phyloP scores from a whole-genome alignment of 208 protist genomes.

The Wallacemonas collosoma region DNA sequence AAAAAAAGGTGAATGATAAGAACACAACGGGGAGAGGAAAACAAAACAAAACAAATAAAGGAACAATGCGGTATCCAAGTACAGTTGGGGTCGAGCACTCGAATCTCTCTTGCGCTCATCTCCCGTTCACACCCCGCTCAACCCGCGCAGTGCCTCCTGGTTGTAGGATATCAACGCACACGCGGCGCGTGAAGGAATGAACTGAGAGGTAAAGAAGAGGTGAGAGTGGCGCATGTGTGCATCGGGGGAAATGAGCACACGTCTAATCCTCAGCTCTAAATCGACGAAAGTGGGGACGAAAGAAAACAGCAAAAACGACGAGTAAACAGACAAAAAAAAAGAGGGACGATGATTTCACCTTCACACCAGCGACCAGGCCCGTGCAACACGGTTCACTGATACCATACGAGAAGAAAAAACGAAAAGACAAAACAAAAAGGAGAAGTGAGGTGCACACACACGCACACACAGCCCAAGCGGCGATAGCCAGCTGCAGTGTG shows the following conservation, averaged over 20 bases:
- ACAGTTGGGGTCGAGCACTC: not conserved
- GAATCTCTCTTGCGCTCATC: no score
- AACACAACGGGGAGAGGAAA: not conserved
- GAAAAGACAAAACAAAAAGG: not conserved
- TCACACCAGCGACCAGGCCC: not conserved
- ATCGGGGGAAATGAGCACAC: not conserved
- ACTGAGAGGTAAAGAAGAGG: not conserved
- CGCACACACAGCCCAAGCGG: no score
- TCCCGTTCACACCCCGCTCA: no score
- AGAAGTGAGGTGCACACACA: not conserved
- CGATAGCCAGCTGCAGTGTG: no score
- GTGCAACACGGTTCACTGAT: not conserved
- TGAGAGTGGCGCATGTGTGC: not conserved
- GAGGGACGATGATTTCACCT: constrained; percentile 4
- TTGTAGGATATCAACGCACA: no score
- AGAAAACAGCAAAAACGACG: constrained; percentile 1
- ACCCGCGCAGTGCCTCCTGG: no score
- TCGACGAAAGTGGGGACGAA: not conserved
- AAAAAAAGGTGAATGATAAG: not conserved
- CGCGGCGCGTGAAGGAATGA: no score
- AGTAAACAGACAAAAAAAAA: not conserved
- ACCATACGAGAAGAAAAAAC: not conserved
- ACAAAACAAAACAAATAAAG: not conserved
- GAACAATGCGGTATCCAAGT: not conserved
- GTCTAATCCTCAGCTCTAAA: constrained; percentile 6